Conservation (phyloP, 495 filamentous ascomycete genomes). For the Tuber calosporum region DNA sequence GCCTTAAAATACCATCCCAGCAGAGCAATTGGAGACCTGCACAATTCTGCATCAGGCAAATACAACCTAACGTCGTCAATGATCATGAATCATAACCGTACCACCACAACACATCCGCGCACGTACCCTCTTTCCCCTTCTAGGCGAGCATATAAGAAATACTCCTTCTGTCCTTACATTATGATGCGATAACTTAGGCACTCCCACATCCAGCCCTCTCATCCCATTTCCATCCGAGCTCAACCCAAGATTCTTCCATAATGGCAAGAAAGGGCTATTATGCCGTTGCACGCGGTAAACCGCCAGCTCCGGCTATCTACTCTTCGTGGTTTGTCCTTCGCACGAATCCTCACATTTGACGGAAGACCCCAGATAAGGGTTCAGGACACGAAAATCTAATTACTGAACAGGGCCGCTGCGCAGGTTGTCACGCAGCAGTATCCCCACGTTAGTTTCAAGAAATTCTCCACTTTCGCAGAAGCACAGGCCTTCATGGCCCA, state of each 20-base stretch:
- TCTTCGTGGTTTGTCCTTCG: background rate
- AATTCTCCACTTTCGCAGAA: background rate
- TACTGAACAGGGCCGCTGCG: background rate
- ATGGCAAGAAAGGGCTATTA: constrained; percentile 1
- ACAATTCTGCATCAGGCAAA: background rate
- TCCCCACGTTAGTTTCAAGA: background rate
- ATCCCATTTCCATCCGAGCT: background rate
- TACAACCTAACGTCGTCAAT: background rate
- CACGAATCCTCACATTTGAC: background rate
- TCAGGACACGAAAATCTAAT: background rate
- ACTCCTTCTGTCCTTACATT: background rate
- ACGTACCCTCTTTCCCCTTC: background rate
- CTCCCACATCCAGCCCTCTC: background rate
- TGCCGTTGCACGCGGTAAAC: background rate
- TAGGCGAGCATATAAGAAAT: background rate
- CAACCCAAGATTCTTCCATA: background rate
- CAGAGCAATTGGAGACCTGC: background rate
- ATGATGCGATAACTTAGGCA: background rate
- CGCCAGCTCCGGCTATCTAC: background rate
- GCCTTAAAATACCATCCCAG: background rate
- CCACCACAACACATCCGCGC: background rate
- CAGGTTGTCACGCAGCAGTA: background rate
- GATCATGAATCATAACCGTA: constrained; percentile 1
- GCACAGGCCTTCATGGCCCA: background rate
- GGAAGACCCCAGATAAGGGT: background rate